A percentile compares a stretch with the other conserved stretches of the same genome.
Evolutionary conservation across 169 alveolate species (phyloP).

Genomic region (Plasmodium inui): DNA sequence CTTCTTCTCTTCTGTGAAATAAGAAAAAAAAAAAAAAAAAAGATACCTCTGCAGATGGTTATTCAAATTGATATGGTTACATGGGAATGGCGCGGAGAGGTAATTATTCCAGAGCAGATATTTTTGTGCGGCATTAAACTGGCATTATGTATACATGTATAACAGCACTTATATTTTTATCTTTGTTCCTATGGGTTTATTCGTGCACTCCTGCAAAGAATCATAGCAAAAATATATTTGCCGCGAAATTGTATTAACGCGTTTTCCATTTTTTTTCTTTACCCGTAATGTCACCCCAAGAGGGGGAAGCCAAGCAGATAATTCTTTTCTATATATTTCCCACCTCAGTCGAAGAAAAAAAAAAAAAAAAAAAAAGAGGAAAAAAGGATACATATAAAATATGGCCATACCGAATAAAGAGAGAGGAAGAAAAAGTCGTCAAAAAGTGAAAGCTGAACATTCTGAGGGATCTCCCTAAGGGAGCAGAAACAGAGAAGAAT

Average conservation of each 20-base stretch:
- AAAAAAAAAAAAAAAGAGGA: constrained; percentile 9
- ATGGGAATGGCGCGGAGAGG: background rate
- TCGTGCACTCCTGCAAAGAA: background rate
- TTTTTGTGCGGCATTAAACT: background rate
- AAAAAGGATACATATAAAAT: background rate
- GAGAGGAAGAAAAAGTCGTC: background rate
- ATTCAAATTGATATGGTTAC: background rate
- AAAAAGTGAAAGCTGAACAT: background rate
- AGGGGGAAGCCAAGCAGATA: background rate
- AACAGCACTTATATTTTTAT: background rate
- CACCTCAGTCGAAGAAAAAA: background rate
- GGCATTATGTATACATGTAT: background rate
- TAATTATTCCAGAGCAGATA: background rate
- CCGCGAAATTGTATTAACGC: background rate
- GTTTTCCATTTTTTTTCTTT: background rate
- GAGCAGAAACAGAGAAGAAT: background rate
- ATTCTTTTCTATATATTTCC: background rate
- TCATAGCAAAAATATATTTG: background rate
- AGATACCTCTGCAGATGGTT: background rate
- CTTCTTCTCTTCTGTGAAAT: background rate
- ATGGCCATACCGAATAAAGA: background rate
- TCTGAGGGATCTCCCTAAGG: background rate
- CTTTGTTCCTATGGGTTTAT: background rate
- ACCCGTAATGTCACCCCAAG: background rate
- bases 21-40: background rate